A percentile compares a stretch with the other conserved stretches of the same genome.
Evolutionary conservation across 768 basidiomycete genomes (phyloP).

Genomic region (Sistotremastrum niveocremeum): DNA sequence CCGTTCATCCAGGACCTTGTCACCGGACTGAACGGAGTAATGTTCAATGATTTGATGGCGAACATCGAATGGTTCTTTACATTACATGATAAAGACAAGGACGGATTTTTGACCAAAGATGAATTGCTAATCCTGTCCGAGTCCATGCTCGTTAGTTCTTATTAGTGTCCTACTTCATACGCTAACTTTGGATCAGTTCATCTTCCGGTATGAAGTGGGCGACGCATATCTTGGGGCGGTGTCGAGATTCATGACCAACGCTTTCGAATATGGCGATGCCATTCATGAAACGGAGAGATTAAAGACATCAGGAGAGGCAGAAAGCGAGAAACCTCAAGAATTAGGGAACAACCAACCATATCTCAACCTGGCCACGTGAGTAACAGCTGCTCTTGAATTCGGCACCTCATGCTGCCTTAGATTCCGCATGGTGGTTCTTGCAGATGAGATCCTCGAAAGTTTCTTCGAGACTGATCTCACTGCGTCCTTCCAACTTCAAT

Average conservation of each 20-base stretch:
- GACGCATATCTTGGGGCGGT: slow-evolving; percentile 95
- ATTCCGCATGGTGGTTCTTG: slow-evolving; percentile 97
- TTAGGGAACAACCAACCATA: slow-evolving; percentile 78
- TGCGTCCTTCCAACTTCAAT: slow-evolving; percentile 71
- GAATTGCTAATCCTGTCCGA: slow-evolving; percentile 93
- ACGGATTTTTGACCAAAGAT: slow-evolving; percentile 90
- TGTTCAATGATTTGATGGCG: slow-evolving; percentile 96
- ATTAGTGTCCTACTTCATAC: slow-evolving; percentile 3
- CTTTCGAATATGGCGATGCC: slow-evolving; percentile 97
- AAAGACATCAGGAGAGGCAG: slow-evolving; percentile 19
- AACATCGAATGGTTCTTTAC: slow-evolving; percentile 99
- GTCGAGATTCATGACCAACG: slow-evolving; percentile 94
- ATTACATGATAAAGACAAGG: slow-evolving; percentile 90
- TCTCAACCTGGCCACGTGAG: slow-evolving; percentile 79
- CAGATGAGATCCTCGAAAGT: slow-evolving; percentile 89
- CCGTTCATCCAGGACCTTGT: slow-evolving; percentile 58
- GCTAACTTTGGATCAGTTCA: slow-evolving; percentile 46
- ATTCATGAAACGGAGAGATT: slow-evolving; percentile 36
- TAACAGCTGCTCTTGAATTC: not conserved
- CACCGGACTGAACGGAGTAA: slow-evolving; percentile 75
- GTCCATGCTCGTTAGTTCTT: slow-evolving; percentile 60
- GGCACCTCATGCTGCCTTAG: slow-evolving; percentile 23
- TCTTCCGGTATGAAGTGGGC: slow-evolving; percentile 93
- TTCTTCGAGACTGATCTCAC: slow-evolving; percentile 94
- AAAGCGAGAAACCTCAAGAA: slow-evolving; percentile 29